These are phyloP conservation scores for Voacanga thouarsii DNA, from an alignment of 257 asterid genomes.

Conservation along the genomic window DNA sequence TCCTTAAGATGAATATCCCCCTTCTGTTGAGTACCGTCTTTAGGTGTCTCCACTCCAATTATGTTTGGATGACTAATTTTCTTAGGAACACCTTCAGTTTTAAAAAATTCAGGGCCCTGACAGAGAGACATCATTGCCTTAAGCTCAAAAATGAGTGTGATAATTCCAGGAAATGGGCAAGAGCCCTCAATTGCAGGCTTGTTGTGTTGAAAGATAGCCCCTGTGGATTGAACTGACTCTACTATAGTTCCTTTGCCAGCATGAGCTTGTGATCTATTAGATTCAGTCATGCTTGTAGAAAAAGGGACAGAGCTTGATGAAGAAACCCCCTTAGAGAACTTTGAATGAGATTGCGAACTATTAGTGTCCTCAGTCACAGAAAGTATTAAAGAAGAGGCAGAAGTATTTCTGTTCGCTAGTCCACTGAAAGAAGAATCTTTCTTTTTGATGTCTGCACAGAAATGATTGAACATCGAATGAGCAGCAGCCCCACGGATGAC, in stretches of 20 bases:
- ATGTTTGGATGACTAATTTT: slow-evolving; percentile 35
- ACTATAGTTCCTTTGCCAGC: slow-evolving; percentile 31
- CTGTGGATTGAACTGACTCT: slow-evolving; percentile 29
- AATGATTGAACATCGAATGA: slow-evolving; percentile 92
- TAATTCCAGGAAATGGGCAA: slow-evolving; percentile 90
- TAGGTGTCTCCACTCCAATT: slow-evolving; percentile 38
- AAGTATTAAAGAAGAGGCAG: slow-evolving; percentile 68
- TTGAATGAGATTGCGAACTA: slow-evolving; percentile 38
- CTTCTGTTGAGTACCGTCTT: slow-evolving; percentile 29
- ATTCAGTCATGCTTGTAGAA: slow-evolving; percentile 24
- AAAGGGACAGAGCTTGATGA: slow-evolving; percentile 27
- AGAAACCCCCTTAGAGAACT: slow-evolving; percentile 33
- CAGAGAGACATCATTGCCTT: slow-evolving; percentile 70
- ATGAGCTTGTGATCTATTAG: slow-evolving; percentile 25
- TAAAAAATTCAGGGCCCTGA: slow-evolving; percentile 42
- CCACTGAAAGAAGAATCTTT: slow-evolving; percentile 32
- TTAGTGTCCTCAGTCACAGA: slow-evolving; percentile 55
- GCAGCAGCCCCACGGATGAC: slow-evolving; percentile 93
- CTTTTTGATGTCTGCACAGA: slow-evolving; percentile 45
- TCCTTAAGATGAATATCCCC: slow-evolving; percentile 33
- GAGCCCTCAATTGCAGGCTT: slow-evolving; percentile 72
- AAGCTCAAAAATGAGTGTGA: slow-evolving; percentile 76
- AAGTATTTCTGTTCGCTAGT: slow-evolving; percentile 56
- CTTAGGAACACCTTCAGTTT: slow-evolving; percentile 29
- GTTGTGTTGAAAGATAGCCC: slow-evolving; percentile 44